Base-by-base conservation (phyloP, 306 rosid genomes). In the Macrotyloma uniflorum region DNA sequence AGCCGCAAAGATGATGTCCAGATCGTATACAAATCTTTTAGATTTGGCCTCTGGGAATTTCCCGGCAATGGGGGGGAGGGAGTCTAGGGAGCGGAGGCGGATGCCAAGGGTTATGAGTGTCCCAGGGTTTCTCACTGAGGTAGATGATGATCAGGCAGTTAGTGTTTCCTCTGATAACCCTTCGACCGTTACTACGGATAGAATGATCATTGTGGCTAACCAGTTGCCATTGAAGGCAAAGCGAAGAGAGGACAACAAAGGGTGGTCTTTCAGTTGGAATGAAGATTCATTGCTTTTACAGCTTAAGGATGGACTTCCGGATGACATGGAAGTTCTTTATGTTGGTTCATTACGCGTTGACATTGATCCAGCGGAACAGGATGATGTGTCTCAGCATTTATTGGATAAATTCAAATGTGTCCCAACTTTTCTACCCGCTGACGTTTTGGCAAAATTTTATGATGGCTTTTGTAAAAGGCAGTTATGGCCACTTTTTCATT, bases 31-130 rank as follows among this genome's bases (percentile, higher is more conserved):
- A 5, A 90, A 92, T 85, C 95, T 92, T 72, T 81, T 87, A 79
- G 95, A 92, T 84, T 90, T 92, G 93, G 94, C 92, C 77, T 86
- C 93, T 0, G 95, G 97, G 84, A 90, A 92, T 83, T 92, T 90
- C 76, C 89, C 90, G 18, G 80, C 85, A 49, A 83, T 90, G 89
- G 87, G 86, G 89, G 87, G 86, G 10, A 80, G 79, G 58, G 83
- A 77, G 64, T 3, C 40, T 30, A 80, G 72, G 81, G 88, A 79
- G 33, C 68, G 87, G 73, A 87, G 74, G 80, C 76, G 97, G 86
- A 15, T 92, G 80, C 83, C 91, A 0, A 86, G 93, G 85, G 89
- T 87, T 69, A 86, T 80, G 90, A 85, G 89, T 66, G 91, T 90
- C 50, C 93, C 97, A 0, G 91, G 93, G 50, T 79, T 82, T 80